These are phyloP conservation scores for Heimioporus sp. DNA, from an alignment of 768 basidiomycete genomes.

Conservation along the genomic window DNA sequence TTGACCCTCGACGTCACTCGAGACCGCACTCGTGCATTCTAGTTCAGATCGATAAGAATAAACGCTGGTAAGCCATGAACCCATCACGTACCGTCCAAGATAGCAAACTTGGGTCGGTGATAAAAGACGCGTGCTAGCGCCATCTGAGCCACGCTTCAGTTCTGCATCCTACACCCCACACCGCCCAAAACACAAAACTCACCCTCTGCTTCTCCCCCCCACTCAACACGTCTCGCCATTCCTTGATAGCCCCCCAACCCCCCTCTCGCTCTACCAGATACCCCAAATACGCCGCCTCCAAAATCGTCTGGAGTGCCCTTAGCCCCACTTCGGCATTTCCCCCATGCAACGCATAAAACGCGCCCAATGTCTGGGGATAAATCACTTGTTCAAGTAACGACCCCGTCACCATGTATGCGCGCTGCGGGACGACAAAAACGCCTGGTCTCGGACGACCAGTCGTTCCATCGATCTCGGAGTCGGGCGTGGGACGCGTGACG, in stretches of 20 bases:
- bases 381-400: slow-evolving; percentile 91
- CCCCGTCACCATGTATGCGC: slow-evolving; percentile 89
- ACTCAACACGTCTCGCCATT: slow-evolving; percentile 94
- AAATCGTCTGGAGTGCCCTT: slow-evolving; percentile 69
- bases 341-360: slow-evolving; percentile 66
- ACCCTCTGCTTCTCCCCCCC: slow-evolving; percentile 97
- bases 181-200: neutral
- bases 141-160: slow-evolving; percentile 51
- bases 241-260: slow-evolving; percentile 85
- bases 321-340: slow-evolving; percentile 48
- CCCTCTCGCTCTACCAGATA: slow-evolving; percentile 89
- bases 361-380: slow-evolving; percentile 68
- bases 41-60: neutral
- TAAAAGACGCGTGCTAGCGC: slow-evolving; percentile 92
- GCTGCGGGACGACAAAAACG: slow-evolving; percentile 87
- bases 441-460: slow-evolving; percentile 39
- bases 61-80: neutral
- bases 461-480: slow-evolving; percentile 22
- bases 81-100: slow-evolving; percentile 75
- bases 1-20: slow-evolving; percentile 90
- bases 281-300: slow-evolving; percentile 78
- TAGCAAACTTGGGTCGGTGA: slow-evolving; percentile 77
- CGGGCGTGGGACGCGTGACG: slow-evolving; percentile 30
- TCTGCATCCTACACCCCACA: no score
- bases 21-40: slow-evolving; percentile 96